Percentiles rank a stretch among this genome's conserved stretches.
Conservation (phyloP, 805 yeast species). For the Candida stauntonica region DNA sequence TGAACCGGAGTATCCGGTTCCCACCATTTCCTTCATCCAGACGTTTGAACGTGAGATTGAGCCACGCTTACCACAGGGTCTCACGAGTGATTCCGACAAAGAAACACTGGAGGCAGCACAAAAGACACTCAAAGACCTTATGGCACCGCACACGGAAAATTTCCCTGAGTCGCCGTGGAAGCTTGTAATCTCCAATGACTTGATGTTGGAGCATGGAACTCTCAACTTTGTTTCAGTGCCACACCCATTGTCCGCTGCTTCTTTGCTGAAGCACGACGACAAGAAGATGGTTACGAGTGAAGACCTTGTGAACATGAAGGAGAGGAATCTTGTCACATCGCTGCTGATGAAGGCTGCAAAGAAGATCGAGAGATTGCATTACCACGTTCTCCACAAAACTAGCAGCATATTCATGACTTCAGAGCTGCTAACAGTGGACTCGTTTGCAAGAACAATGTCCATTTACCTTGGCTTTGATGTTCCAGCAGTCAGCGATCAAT, state of each 20-base stretch:
- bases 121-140: constrained; percentile 5
- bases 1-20: constrained; percentile 11
- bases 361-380: neutral
- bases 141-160: constrained; percentile 2
- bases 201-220: neutral
- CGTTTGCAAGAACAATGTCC: constrained; percentile 5
- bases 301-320: constrained; percentile 3
- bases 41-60: constrained; percentile 11
- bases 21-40: constrained; percentile 9
- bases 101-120: constrained; percentile 4
- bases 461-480: constrained; percentile 13
- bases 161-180: constrained; percentile 5
- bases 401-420: constrained; percentile 9
- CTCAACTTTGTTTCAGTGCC: constrained; percentile 18
- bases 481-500: constrained; percentile 6
- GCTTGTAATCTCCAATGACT: constrained; percentile 5
- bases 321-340: constrained; percentile 3
- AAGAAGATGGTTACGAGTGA: constrained; percentile 8
- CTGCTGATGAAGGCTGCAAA: neutral
- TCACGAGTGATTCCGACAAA: constrained; percentile 6
- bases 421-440: constrained; percentile 11
- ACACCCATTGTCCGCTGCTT: constrained; percentile 17
- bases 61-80: constrained; percentile 8
- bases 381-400: neutral
- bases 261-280: constrained; percentile 13